Evolutionary conservation across 305 asterid genomes (phyloP), one percentile per base, ranked within the genome.

Genomic region (Striga hermonthica): DNA sequence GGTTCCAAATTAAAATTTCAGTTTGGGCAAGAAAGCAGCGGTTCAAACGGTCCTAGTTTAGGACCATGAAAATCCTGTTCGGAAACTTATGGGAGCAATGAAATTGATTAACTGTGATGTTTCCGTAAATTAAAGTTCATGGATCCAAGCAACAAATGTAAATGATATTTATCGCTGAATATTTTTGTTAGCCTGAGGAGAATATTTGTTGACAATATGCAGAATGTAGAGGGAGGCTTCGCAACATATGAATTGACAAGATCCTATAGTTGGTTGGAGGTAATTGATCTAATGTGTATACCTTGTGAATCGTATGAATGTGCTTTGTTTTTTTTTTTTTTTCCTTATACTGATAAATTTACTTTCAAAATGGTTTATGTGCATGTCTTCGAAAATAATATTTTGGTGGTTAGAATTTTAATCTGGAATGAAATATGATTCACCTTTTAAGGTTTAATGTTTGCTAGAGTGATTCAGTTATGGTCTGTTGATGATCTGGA

Each of bases 221-320:
- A 86, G 96, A 91, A 91, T 65, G 61, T 48, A 11, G 80, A 47
- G 58, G 99, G 99, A 35, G 96, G 99, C 44, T 82, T 86, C 72
- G 99, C 99, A 68, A 78, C 99, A 14, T 90, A 93, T 82, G 99
- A 93, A 78, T 89, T 93, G 73, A 82, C 99, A 66, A 85, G 99
- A 78, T 90, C 99, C 71, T 93, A 90, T 81, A 80, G 91, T 61
- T 93, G 97, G 99, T 78, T 93, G 79, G 99, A 93, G 96, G 99
- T 93, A 82, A 67, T 67, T 64, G 53, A 47, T 73, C 56, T 43
- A 54, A n/a, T 57, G 55, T 69, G 16, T 68, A 68, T 44, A 12
- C 57, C 45, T 65, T 41, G 37, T 60, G 35, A 52, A 56, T 22
- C 31, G 31, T 22, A 22, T 22, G 31, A 22, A 22, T 2, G n/a